Evolutionary conservation across 2,329 filamentous ascomycete species (phyloP).

Genomic region (Hirsutella rhossiliensis): DNA sequence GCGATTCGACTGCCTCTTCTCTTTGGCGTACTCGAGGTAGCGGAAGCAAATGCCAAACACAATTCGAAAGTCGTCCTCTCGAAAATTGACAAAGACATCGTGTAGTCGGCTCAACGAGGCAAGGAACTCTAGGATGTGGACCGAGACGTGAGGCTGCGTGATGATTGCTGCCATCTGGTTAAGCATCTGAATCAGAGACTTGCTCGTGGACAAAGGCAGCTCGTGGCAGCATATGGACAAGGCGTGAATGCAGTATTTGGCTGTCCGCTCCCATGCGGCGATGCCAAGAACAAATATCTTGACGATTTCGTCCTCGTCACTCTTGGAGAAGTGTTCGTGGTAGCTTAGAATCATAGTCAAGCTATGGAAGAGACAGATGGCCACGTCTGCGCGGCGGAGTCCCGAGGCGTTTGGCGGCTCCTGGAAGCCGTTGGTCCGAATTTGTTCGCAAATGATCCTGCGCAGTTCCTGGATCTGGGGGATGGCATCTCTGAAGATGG

Average conservation of each 20-base stretch:
- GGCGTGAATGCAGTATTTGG: constrained; percentile 88
- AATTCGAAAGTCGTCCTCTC: constrained; percentile 82
- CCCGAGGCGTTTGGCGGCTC: constrained; percentile 73
- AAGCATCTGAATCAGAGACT: constrained; percentile 72
- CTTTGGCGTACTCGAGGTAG: constrained; percentile 80
- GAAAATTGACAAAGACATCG: constrained; percentile 76
- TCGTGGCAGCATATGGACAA: constrained; percentile 93
- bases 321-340: constrained; percentile 70
- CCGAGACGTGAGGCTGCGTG: constrained; percentile 79
- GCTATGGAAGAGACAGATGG: constrained; percentile 76
- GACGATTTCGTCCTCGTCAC: constrained; percentile 82
- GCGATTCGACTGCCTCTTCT: constrained; percentile 40
- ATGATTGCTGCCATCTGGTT: constrained; percentile 95
- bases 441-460: constrained; percentile 67
- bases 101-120: constrained; percentile 76
- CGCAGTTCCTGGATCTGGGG: constrained; percentile 66
- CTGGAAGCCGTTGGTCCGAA: constrained; percentile 63
- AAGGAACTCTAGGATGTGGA: constrained; percentile 95
- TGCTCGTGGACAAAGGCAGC: constrained; percentile 75
- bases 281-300: constrained; percentile 79
- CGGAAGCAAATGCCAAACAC: constrained; percentile 93
- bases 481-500: constrained; percentile 64
- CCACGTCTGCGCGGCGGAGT: constrained; percentile 76
- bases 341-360: constrained; percentile 86
- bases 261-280: constrained; percentile 71